Conservation (phyloP, 2,329 filamentous ascomycete genomes). For the Alternaria metachromatica region DNA sequence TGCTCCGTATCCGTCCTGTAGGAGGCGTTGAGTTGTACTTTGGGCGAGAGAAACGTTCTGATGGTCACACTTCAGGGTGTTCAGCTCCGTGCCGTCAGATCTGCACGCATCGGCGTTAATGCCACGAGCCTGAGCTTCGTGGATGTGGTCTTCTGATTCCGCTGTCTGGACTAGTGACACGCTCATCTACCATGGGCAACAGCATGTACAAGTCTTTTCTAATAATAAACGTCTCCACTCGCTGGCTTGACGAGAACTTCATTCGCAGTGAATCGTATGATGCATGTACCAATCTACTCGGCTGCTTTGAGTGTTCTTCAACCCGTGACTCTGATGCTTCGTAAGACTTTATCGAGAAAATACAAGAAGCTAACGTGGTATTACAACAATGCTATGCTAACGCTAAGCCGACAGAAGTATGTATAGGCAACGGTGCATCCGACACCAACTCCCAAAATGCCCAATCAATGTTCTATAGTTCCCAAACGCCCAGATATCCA, state of each 20-base stretch:
- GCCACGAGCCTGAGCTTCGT: neutral
- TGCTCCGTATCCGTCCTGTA: neutral
- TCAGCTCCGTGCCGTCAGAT: neutral
- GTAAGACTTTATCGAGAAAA: neutral
- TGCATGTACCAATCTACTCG: neutral
- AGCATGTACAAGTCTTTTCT: neutral
- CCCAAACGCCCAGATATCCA: neutral
- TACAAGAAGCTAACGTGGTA: neutral
- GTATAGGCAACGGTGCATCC: neutral
- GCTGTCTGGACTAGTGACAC: neutral
- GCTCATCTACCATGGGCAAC: neutral
- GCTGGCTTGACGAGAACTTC: neutral
- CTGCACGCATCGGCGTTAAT: neutral
- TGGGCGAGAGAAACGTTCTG: neutral
- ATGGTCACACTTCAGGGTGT: neutral
- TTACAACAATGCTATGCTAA: neutral
- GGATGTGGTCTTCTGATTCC: neutral
- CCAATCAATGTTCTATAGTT: neutral
- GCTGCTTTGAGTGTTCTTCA: neutral
- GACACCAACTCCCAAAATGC: neutral
- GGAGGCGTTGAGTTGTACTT: neutral
- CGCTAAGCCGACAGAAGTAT: neutral
- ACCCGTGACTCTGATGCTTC: neutral
- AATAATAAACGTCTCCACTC: neutral
- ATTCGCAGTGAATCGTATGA: neutral